These are phyloP conservation scores for Vanrija pseudolonga DNA, from an alignment of 1,284 basidiomycete species.

Conservation along the genomic window DNA sequence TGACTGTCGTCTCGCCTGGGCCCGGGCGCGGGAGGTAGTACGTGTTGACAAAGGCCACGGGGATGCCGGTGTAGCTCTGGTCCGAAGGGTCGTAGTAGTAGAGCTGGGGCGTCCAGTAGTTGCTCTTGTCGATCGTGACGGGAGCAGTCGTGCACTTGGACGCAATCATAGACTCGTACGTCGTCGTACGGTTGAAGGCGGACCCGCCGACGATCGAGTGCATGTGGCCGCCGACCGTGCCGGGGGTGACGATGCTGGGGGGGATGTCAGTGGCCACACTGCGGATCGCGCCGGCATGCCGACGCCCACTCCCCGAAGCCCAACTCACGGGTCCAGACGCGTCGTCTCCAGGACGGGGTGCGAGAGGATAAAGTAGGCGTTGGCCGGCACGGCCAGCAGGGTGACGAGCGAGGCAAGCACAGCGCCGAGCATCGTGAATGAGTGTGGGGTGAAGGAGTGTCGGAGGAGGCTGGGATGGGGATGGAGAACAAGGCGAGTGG, in stretches of 20 bases:
- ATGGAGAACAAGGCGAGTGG: background rate
- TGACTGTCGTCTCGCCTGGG: conserved; percentile 13
- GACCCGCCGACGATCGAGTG: conserved; percentile 47
- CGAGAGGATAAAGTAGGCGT: conserved; percentile 42
- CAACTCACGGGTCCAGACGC: conserved; percentile 42
- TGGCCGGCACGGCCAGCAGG: conserved; percentile 14
- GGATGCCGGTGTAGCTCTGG: conserved; percentile 21
- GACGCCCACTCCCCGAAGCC: background rate
- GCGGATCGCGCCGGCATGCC: background rate
- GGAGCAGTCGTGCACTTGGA: conserved; percentile 47
- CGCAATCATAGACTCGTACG: conserved; percentile 32
- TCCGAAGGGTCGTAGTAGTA: conserved; percentile 28
- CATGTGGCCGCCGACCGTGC: conserved; percentile 38
- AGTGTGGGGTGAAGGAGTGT: background rate
- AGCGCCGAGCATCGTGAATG: background rate
- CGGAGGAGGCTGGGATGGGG: background rate
- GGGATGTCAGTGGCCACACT: background rate
- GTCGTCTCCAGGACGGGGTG: conserved; percentile 38
- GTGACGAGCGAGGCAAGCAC: conserved; percentile 14
- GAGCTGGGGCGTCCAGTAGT: conserved; percentile 44
- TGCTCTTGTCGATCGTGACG: conserved; percentile 34
- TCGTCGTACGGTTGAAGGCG: conserved; percentile 39
- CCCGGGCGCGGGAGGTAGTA: conserved; percentile 24
- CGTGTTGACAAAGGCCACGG: conserved; percentile 11
- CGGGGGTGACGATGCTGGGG: conserved; percentile 41